Evolutionary conservation across 371 early-diverging fungal genomes (phyloP), one percentile per base, ranked within the genome.

Genomic region (Mortierella sp.): DNA sequence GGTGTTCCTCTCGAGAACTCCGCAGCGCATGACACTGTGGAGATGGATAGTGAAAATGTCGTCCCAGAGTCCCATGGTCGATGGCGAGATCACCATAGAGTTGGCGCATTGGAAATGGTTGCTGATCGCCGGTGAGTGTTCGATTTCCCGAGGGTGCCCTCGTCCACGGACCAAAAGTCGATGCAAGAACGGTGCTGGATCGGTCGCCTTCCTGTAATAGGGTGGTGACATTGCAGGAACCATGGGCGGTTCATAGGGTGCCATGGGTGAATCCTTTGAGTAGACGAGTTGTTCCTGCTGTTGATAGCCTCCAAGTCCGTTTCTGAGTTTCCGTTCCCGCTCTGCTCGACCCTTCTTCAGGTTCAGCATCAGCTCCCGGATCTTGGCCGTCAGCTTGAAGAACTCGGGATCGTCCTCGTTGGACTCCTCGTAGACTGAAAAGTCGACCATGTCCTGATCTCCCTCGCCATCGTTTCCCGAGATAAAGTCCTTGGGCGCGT

Each of bases 101-200:
- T 83, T 87, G 55, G 90, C 90, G 37, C 89, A 88, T 61, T 91
- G 91, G 61, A 83, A 86, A 43, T 91, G 91, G 64, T 86, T 87
- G 3, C 88, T 85, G 37, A 88, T 87, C 11, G 91, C 88, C 34
- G 85, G 85, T 3, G 90, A 89, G 29, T 73, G 77, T 37, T 88
- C 88, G 37, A 91, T 55, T 48, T 91, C 90, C 67, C 73, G 75
- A 13, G 91, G 91, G 85, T 74, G 53, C 4, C 72, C 70, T 0
- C 47, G 47, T 24, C 83, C 83, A 8, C 83, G 78, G 40, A 78
- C 73, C 22, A 83, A 64, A 14, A 83, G 70, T 10, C 70, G 68
- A 40, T 75, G 74, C 19, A 81, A 52, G 44, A 68, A 75, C 0
- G 73, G 37, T 5, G 58, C 74, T 9, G 69, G 52, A 26, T 47